Conservation (phyloP, 2,329 filamentous ascomycete species). For the Pseudogymnoascus sp. region DNA sequence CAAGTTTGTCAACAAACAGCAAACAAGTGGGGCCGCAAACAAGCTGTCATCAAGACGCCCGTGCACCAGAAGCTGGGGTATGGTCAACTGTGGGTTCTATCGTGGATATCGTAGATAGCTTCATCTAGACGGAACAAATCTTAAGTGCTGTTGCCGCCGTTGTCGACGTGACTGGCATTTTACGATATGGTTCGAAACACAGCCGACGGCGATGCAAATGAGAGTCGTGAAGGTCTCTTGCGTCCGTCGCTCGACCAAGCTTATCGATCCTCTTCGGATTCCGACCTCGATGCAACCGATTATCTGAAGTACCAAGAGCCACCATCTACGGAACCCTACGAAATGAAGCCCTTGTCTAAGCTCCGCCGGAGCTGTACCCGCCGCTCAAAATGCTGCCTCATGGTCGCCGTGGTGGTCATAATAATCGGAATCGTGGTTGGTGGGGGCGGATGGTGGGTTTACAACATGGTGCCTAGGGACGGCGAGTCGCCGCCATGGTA, state of each 20-base stretch:
- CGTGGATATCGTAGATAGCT: neutral
- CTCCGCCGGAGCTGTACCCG: slow-evolving; percentile 18
- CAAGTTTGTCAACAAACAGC: neutral
- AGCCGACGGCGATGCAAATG: slow-evolving; percentile 9
- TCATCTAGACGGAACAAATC: neutral
- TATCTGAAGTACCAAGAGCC: slow-evolving; percentile 24
- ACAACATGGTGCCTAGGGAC: slow-evolving; percentile 34
- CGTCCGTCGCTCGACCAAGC: slow-evolving; percentile 27
- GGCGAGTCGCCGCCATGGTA: slow-evolving; percentile 66
- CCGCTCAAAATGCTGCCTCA: slow-evolving; percentile 24
- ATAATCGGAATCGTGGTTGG: slow-evolving; percentile 24
- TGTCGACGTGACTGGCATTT: neutral
- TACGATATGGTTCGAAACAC: neutral
- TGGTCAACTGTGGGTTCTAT: neutral
- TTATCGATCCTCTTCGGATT: slow-evolving; percentile 29
- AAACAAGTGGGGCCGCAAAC: neutral
- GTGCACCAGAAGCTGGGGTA: neutral
- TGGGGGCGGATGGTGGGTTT: slow-evolving; percentile 24
- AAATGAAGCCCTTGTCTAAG: slow-evolving; percentile 13
- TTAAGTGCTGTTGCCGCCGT: neutral
- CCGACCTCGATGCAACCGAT: slow-evolving; percentile 34
- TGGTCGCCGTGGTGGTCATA: slow-evolving; percentile 19
- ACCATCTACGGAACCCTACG: slow-evolving; percentile 24
- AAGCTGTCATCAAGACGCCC: neutral
- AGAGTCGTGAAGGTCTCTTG: slow-evolving; percentile 26